Base-by-base conservation (phyloP, 192 early-diverging fungal genomes). In the Mortierella alpina region DNA sequence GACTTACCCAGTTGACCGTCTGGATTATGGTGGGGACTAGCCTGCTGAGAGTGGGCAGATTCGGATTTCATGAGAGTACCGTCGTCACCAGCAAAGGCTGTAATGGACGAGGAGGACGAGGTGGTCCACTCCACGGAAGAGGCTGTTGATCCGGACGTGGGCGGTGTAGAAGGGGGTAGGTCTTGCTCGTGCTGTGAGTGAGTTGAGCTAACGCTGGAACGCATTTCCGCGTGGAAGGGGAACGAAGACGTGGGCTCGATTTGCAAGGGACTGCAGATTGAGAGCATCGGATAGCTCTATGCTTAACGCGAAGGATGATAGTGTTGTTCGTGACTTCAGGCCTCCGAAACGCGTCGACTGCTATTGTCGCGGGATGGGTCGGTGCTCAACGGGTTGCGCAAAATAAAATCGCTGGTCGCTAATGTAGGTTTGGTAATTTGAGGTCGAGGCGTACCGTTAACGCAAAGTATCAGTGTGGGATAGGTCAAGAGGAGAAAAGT, bases 221-320 rank as follows among this genome's bases (percentile, higher is more conserved):
- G 31, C 31, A 31, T 31, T 31, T 31, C 31, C 31, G 31, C 31
- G 31, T 31, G 31, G 31, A 31, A 31, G 31, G 31, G 31, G 31
- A 31, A 31, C 31, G 31, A 31, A 31, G 31, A 31, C 31, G 66
- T 70, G n/a, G 48, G 23, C 53, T 70, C 68, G 50, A 70, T 51
- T 70, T 60, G 59, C 68, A 70, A 62, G 15, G 68, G 68, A 62
- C 68, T 70, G 68, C 68, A 59, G 59, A 70, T 59, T 40, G 68
- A 59, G 47, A 70, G 68, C 68, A 70, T 70, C 31, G 68, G 59
- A 49, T 8, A 51, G 49, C 39, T n/a, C 15, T 48, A 63, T 46
- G 22, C 31, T 1, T 31, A 31, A 1, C 31, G 31, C 31, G 31
- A 31, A 31, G 39, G 10, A 49, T 15, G 23, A 51, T 12, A 31